phyloP scores from a whole-genome alignment of 306 rosid genomes.

The Neltuma alba region DNA sequence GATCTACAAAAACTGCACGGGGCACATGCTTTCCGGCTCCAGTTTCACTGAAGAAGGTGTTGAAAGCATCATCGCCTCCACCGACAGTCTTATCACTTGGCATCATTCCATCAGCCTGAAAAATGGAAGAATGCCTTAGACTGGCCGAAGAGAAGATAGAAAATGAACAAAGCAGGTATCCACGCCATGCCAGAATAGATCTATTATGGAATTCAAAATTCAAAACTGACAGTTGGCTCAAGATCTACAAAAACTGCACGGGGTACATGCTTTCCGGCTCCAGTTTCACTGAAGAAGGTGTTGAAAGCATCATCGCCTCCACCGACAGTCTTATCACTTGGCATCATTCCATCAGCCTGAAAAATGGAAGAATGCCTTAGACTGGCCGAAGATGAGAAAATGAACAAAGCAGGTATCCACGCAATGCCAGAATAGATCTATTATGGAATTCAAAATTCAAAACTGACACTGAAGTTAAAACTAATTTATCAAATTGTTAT shows the following conservation, averaged over 20 bases:
- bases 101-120: conserved; percentile 85
- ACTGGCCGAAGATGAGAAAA: not conserved
- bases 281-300: conserved; percentile 88
- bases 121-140: not conserved
- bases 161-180: not conserved
- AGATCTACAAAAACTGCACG: conserved; percentile 83
- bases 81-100: conserved; percentile 54
- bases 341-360: conserved; percentile 89
- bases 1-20: conserved; percentile 80
- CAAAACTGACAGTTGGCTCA: conserved; percentile 69
- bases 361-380: not conserved
- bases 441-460: not conserved
- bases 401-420: not conserved
- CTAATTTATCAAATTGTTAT: not conserved
- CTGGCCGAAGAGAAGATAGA: not conserved
- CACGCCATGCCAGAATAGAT: not conserved
- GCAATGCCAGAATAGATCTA: not conserved
- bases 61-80: conserved; percentile 83
- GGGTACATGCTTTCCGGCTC: conserved; percentile 86
- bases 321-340: conserved; percentile 49
- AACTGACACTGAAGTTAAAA: not conserved
- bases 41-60: conserved; percentile 87
- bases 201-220: not conserved
- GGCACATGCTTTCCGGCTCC: conserved; percentile 91
- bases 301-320: conserved; percentile 87